These are phyloP conservation scores for Boletus semigastroideus DNA, from an alignment of 1,284 basidiomycete genomes.

Conservation along the genomic window DNA sequence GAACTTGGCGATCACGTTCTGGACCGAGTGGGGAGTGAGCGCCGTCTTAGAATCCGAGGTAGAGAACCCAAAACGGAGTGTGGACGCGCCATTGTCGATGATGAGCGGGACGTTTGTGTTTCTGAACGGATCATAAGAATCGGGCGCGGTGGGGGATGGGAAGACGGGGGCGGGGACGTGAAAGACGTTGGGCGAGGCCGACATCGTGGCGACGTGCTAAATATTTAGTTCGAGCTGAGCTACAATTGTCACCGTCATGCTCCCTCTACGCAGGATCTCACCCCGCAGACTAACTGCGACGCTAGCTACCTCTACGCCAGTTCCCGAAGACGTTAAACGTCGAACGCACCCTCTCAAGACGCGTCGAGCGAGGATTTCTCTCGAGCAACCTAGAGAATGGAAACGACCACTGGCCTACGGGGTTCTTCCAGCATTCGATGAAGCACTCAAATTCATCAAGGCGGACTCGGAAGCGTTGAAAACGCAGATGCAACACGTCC, in stretches of 20 bases:
- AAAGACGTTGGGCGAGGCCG: too few relatives aligned
- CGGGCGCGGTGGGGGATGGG: slow-evolving; percentile 26
- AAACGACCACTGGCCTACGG: slow-evolving; percentile 68
- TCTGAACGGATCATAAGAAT: slow-evolving; percentile 46
- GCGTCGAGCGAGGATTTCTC: slow-evolving; percentile 49
- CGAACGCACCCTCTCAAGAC: slow-evolving; percentile 20
- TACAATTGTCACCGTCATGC: too few relatives aligned
- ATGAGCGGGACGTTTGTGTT: slow-evolving; percentile 64
- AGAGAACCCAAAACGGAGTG: slow-evolving; percentile 87
- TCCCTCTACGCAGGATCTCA: too few relatives aligned
- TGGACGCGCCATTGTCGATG: slow-evolving; percentile 92
- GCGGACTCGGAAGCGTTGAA: slow-evolving; percentile 46
- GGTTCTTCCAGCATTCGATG: slow-evolving; percentile 79
- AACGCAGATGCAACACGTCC: slow-evolving; percentile 45
- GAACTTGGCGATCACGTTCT: slow-evolving; percentile 81
- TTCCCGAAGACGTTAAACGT: slow-evolving; percentile 2
- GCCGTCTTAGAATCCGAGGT: slow-evolving; percentile 36
- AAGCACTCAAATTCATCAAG: slow-evolving; percentile 69
- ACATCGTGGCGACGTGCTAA: too few relatives aligned
- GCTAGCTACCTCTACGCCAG: neutral
- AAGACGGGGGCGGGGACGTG: too few relatives aligned
- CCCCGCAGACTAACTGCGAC: too few relatives aligned
- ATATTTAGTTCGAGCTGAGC: too few relatives aligned
- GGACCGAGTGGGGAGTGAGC: slow-evolving; percentile 50
- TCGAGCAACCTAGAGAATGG: slow-evolving; percentile 57